Evolutionary conservation across 768 basidiomycete genomes (phyloP).

Genomic region (Trametes meyenii): DNA sequence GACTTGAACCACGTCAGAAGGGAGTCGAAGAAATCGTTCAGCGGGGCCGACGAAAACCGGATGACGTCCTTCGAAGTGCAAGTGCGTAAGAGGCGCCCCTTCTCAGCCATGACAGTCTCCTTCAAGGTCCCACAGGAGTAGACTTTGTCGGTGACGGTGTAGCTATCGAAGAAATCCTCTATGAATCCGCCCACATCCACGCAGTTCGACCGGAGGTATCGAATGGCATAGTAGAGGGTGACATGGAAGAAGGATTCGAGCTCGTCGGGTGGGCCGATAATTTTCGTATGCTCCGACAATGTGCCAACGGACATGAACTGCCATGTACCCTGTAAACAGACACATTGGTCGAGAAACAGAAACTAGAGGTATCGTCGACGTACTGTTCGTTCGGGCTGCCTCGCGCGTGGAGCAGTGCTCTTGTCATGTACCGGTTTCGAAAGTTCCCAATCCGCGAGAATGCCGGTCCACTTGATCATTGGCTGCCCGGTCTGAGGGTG

Average conservation of each 20-base stretch:
- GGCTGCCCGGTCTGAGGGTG: not conserved
- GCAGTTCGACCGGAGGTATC: slow-evolving; percentile 12
- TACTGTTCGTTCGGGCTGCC: slow-evolving; percentile 9
- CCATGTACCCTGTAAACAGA: slow-evolving; percentile 22
- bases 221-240: slow-evolving; percentile 9
- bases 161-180: slow-evolving; percentile 9
- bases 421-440: not conserved
- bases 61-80: not conserved
- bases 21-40: not conserved
- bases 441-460: slow-evolving; percentile 15
- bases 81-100: not conserved
- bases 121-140: slow-evolving; percentile 6
- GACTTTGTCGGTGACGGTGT: not conserved
- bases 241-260: slow-evolving; percentile 24
- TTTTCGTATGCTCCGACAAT: not conserved
- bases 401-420: not conserved
- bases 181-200: not conserved
- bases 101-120: not conserved
- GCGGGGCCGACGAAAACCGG: not conserved
- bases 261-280: slow-evolving; percentile 17
- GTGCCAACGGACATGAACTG: slow-evolving; percentile 18
- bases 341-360: not conserved
- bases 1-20: slow-evolving; percentile 3
- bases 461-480: not conserved
- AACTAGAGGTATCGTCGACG: not conserved